Evolutionary conservation across 1,284 basidiomycete genomes (phyloP), one percentile per base, ranked within the genome.

Genomic region (Ceratobasidium sp.): DNA sequence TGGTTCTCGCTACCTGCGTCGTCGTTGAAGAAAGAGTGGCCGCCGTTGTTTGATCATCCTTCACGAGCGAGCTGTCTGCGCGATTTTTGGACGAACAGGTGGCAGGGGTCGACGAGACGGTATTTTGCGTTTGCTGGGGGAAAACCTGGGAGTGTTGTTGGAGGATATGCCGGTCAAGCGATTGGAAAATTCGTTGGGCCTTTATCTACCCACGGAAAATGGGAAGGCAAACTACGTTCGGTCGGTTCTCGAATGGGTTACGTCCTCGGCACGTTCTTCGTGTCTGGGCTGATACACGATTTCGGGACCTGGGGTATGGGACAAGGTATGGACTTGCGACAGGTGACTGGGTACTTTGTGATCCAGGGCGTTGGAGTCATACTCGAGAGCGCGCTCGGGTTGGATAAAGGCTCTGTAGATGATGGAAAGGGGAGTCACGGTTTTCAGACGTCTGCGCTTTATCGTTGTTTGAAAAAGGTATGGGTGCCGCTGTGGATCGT

Each of bases 271-370:
- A 88, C 87, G 0, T 93, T 93, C 81, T 66, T 88, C 2, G 80
- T 89, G 13, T 93, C 91, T 0, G 91, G 88, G 3, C 55, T 89
- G 1, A 80, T 93, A 15, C 92, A 93, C 79, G 87, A 90, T 80
- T 67, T 88, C 40, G 91, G 89, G 15, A 82, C 90, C 66, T 91
- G 89, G 86, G 90, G 89, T 6, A 89, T 92, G 88, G 89, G 87
- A 0, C 85, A 85, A 3, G 91, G 90, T 15, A 84, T 85, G 0
- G 89, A 91, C 53, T 86, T 88, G 7, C 77, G 82, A 6, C 78
- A 81, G 7, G 84, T 91, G 13, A 84, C 85, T 3, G 88, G 88
- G 3, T 92, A 89, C 82, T 93, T 93, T 82, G 40, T 92, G 63
- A 82, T 90, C 80, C 90, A 88, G 79, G 91, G 88, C 2, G 81